Evolutionary conservation across 192 early-diverging fungal species (phyloP).

Genomic region (Rhizophagus clarus): DNA sequence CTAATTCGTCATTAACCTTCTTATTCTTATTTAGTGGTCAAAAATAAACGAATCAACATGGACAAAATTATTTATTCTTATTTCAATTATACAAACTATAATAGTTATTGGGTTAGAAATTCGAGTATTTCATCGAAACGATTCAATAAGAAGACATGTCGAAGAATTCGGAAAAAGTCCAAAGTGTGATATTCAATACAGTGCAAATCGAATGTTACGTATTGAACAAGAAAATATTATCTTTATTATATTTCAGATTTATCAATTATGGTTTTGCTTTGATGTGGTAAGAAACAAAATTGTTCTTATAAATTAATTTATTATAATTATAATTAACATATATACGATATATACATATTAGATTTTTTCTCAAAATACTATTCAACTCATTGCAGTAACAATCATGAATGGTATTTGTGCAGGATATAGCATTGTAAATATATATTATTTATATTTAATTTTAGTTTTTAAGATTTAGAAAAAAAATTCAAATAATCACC

Average conservation of each 20-base stretch:
- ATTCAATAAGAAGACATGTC: background rate
- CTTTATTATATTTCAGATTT: background rate
- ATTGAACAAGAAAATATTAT: constrained; percentile 2
- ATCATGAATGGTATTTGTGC: background rate
- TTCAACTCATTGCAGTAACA: background rate
- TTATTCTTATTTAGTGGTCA: background rate
- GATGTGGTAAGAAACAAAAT: background rate
- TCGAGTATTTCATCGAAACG: background rate
- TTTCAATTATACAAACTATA: background rate
- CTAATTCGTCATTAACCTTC: background rate
- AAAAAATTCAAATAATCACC: background rate
- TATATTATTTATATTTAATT: background rate
- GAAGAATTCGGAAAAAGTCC: background rate
- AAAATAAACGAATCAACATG: background rate
- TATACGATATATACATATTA: background rate
- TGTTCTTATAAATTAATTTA: too few relatives aligned
- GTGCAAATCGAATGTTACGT: background rate
- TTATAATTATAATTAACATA: too few relatives aligned
- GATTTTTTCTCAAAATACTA: background rate
- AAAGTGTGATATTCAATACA: background rate
- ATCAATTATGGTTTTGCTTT: background rate
- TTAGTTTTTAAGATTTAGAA: background rate
- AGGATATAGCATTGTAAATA: background rate
- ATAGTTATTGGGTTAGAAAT: background rate
- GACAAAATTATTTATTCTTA: background rate